phyloP scores from a whole-genome alignment of 1,139 yeast genomes.

The Sporopachydermia cereana region DNA sequence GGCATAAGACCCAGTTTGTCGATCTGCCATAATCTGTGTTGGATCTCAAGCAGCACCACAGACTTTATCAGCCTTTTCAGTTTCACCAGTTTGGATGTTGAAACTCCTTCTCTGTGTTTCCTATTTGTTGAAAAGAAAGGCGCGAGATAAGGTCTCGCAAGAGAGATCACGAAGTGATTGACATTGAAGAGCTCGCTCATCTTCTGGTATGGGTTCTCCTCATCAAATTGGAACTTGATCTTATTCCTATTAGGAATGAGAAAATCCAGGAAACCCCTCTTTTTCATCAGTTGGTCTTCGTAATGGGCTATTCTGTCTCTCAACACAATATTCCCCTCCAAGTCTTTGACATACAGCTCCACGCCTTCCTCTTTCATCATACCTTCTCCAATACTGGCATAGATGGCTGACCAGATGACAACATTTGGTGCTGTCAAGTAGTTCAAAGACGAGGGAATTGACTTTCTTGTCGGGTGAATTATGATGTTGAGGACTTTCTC shows the following conservation, averaged over 20 bases:
- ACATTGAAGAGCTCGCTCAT: constrained; percentile 89
- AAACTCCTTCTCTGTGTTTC: constrained; percentile 38
- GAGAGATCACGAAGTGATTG: constrained; percentile 77
- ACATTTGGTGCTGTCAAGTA: constrained; percentile 94
- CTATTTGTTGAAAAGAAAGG: constrained; percentile 78
- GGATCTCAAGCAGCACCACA: constrained; percentile 53
- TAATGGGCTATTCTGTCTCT: constrained; percentile 20
- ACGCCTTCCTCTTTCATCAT: constrained; percentile 44
- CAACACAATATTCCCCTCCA: constrained; percentile 21
- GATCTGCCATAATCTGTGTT: constrained; percentile 71
- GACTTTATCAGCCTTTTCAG: constrained; percentile 30
- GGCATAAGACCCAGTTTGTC: constrained; percentile 71
- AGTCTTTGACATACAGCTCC: constrained; percentile 56
- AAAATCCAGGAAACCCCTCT: constrained; percentile 18
- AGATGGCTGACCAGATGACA: constrained; percentile 87
- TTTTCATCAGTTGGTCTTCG: constrained; percentile 24
- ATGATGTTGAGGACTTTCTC: constrained; percentile 74
- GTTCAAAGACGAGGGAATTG: constrained; percentile 64
- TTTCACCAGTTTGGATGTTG: constrained; percentile 35
- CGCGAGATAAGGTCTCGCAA: constrained; percentile 88
- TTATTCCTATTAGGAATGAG: constrained; percentile 37
- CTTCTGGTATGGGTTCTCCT: constrained; percentile 54
- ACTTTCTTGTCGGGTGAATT: constrained; percentile 63
- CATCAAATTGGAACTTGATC: constrained; percentile 13
- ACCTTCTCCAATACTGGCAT: constrained; percentile 76